A percentile compares a stretch with the other conserved stretches of the same genome.
phyloP scores from a whole-genome alignment of 768 basidiomycete species.

The Rhodotorula graminis region DNA sequence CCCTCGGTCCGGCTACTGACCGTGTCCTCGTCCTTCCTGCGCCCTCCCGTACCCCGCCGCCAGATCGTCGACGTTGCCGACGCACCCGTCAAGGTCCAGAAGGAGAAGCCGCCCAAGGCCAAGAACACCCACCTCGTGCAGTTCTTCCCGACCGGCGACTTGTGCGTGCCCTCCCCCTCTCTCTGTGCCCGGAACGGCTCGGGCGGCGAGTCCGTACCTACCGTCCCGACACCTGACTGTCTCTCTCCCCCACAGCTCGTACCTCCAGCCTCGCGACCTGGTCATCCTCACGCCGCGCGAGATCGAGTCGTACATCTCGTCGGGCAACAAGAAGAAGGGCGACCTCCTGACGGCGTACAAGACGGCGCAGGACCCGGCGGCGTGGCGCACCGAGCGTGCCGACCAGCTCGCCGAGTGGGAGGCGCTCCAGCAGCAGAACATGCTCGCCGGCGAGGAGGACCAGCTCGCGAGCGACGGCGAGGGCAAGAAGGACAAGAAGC shows the following conservation, averaged over 20 bases:
- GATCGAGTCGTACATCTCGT: constrained; percentile 79
- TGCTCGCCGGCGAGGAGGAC: constrained; percentile 23
- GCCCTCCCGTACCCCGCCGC: not conserved
- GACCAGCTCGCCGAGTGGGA: constrained; percentile 58
- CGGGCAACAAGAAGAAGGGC: constrained; percentile 59
- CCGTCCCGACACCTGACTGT: too few relatives aligned
- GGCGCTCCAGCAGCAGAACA: constrained; percentile 55
- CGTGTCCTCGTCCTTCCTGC: too few relatives aligned
- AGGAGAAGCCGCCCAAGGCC: constrained; percentile 67
- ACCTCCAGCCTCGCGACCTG: constrained; percentile 77
- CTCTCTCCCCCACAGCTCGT: constrained; percentile 57
- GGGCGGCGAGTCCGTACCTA: too few relatives aligned
- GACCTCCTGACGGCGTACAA: constrained; percentile 66
- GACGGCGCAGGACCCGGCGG: constrained; percentile 66
- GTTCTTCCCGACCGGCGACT: constrained; percentile 92
- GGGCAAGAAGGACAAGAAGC: constrained; percentile 39
- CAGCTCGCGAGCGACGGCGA: constrained; percentile 11
- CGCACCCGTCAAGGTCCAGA: constrained; percentile 60
- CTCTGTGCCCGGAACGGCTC: not conserved
- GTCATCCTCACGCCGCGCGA: constrained; percentile 69
- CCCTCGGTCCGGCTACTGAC: not conserved
- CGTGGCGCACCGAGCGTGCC: constrained; percentile 53
- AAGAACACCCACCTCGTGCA: constrained; percentile 67
- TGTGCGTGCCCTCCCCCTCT: constrained; percentile 60
- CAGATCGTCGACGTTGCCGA: constrained; percentile 74